Conservation (phyloP, 1,139 yeast genomes). For the Meyerozyma carpophila region DNA sequence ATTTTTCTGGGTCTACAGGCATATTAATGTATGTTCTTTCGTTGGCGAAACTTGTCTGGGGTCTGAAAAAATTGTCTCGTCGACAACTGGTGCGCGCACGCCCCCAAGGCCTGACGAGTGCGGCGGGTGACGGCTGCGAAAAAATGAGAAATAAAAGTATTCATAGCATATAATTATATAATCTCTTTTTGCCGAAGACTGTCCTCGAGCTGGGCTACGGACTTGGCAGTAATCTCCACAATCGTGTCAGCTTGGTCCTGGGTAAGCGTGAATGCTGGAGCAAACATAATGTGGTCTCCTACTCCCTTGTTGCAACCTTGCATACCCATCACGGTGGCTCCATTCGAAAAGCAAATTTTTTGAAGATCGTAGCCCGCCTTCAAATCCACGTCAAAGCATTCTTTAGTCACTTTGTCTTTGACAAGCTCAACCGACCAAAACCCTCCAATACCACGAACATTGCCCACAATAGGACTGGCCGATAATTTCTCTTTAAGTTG, state of each 20-base stretch:
- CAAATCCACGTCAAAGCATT: constrained; percentile 32
- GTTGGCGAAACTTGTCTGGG: not conserved
- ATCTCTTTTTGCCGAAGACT: not conserved
- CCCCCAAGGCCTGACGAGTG: not conserved
- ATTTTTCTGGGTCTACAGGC: constrained; percentile 86
- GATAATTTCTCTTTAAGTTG: constrained; percentile 26
- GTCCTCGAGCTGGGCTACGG: constrained; percentile 14
- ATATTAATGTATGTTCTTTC: constrained; percentile 23
- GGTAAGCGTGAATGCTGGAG: constrained; percentile 47
- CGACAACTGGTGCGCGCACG: constrained; percentile 1
- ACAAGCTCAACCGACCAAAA: constrained; percentile 58
- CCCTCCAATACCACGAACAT: constrained; percentile 57
- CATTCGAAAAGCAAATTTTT: constrained; percentile 33
- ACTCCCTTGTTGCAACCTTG: constrained; percentile 36
- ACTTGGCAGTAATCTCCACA: constrained; percentile 21
- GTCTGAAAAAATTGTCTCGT: not conserved
- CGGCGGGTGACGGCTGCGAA: not conserved
- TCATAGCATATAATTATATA: too few relatives aligned
- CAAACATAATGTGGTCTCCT: constrained; percentile 48
- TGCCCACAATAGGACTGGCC: constrained; percentile 40
- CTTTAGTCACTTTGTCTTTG: constrained; percentile 44
- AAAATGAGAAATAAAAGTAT: too few relatives aligned
- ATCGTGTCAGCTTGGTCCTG: constrained; percentile 41
- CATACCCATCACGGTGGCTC: constrained; percentile 40
- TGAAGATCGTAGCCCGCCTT: constrained; percentile 29